These are phyloP conservation scores for Spergularia bocconei DNA, from an alignment of 148 eudicot genomes.

Conservation along the genomic window DNA sequence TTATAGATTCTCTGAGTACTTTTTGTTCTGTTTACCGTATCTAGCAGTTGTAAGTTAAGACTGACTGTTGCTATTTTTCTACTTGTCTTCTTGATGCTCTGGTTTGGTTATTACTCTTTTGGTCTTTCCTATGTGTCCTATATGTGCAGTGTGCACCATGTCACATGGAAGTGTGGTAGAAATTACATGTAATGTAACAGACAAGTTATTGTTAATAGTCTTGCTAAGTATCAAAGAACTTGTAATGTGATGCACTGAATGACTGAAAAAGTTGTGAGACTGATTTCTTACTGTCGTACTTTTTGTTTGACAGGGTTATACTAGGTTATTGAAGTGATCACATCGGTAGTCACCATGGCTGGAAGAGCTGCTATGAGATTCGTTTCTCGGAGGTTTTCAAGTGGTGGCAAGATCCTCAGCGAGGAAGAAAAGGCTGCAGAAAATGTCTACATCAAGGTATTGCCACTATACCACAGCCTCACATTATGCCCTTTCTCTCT, in stretches of 20 bases:
- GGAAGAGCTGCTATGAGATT: slow-evolving; percentile 63
- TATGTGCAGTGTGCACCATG: not conserved
- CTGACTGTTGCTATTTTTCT: not conserved
- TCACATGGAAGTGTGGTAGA: not conserved
- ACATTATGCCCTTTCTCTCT: not conserved
- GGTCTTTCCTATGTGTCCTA: not conserved
- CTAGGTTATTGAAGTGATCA: not conserved
- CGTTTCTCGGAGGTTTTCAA: slow-evolving; percentile 68
- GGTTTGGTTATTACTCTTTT: not conserved
- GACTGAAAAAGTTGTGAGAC: not conserved
- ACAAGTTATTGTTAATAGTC: not conserved
- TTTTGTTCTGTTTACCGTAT: no score
- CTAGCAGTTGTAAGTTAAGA: not conserved
- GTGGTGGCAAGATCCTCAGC: slow-evolving; percentile 71
- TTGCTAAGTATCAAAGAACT: not conserved
- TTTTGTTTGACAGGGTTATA: not conserved
- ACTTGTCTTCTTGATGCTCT: not conserved
- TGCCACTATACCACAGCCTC: not conserved
- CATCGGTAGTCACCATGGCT: slow-evolving; percentile 48
- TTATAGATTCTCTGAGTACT: no score
- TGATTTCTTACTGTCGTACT: not conserved
- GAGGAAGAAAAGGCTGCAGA: slow-evolving; percentile 99
- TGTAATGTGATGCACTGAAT: not conserved
- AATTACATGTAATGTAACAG: not conserved
- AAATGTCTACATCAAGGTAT: slow-evolving; percentile 92